Conservation (phyloP, 257 asterid genomes). For the Nicotiana tomentosiformis region DNA sequence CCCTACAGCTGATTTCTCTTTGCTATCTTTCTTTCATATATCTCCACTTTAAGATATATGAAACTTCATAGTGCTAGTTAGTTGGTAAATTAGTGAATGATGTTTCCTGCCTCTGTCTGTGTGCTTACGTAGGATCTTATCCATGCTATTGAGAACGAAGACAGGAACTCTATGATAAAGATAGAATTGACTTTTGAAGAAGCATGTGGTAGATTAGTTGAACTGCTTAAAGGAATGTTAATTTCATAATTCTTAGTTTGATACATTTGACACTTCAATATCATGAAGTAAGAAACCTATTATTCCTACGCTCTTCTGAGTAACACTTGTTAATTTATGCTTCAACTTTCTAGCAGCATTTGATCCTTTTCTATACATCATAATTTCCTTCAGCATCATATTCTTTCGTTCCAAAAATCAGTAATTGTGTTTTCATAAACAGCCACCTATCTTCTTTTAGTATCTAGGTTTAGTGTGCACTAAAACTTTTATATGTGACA, state of each 20-base stretch:
- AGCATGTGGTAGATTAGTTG: background rate
- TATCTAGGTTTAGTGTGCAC: background rate
- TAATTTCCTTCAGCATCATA: background rate
- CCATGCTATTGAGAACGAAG: background rate
- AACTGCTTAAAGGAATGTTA: background rate
- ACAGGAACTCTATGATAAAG: background rate
- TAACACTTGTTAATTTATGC: background rate
- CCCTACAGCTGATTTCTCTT: background rate
- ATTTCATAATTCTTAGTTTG: background rate
- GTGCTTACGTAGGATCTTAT: background rate
- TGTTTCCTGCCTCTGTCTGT: background rate
- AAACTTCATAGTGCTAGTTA: background rate
- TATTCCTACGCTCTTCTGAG: background rate
- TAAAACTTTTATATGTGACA: slow-evolving; percentile 7
- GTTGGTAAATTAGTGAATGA: background rate
- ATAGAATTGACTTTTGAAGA: background rate
- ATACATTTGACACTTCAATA: background rate
- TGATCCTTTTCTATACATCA: background rate
- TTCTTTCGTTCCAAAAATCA: background rate
- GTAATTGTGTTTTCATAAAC: background rate
- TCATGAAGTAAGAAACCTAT: background rate
- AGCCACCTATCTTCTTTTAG: background rate
- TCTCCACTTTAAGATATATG: too few relatives aligned
- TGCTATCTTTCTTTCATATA: too few relatives aligned
- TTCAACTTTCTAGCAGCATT: background rate